Evolutionary conservation across 2,329 filamentous ascomycete genomes (phyloP), one percentile per base, ranked within the genome.

Genomic region (Neopestalotiopsis sp.): DNA sequence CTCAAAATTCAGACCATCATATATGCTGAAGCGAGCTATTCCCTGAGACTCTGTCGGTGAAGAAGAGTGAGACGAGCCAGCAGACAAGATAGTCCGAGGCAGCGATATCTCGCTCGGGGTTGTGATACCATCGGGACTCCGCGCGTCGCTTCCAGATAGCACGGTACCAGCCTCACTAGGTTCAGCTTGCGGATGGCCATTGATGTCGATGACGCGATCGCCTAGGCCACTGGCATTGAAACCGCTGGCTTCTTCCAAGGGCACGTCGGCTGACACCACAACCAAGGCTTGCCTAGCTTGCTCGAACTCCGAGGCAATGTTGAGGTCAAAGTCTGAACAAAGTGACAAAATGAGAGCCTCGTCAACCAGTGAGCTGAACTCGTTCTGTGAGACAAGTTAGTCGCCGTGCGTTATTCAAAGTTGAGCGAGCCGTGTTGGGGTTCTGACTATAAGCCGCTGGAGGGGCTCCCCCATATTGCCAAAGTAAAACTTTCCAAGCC

Each of bases 201-300:
- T 71, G 56, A 74, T 72, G 59, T 73, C 73, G 20, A 73, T 66
- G 20, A 71, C 40, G 13, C 70, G 71, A 13, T 85, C 87, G 34
- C 90, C 88, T 32, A 91, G 88, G 2, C 92, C 94, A 40, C 92
- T 94, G 0, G 93, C 89, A 72, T 96, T 94, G 76, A 97, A 97
- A 0, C 90, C 90, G 10, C 89, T 90, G 17, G 90, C 87, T 75
- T 96, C 93, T 77, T 96, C 92, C 1, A 82, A 80, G 0, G 83
- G 78, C 0, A 92, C 94, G 69, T 87, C 83, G 38, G 88, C 82
- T 65, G 91, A 92, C 14, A 98, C 81, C 1, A 81, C 79, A n/a
- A 92, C 84, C 1, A 98, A 84, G 0, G 87, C 85, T n/a, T 82
- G 77, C 38, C 87, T 86, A 2, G 91, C 89, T 10, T 83, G 81